These are phyloP conservation scores for Calonectria hongkongensis DNA, from an alignment of 2,329 filamentous ascomycete genomes.

Conservation along the genomic window DNA sequence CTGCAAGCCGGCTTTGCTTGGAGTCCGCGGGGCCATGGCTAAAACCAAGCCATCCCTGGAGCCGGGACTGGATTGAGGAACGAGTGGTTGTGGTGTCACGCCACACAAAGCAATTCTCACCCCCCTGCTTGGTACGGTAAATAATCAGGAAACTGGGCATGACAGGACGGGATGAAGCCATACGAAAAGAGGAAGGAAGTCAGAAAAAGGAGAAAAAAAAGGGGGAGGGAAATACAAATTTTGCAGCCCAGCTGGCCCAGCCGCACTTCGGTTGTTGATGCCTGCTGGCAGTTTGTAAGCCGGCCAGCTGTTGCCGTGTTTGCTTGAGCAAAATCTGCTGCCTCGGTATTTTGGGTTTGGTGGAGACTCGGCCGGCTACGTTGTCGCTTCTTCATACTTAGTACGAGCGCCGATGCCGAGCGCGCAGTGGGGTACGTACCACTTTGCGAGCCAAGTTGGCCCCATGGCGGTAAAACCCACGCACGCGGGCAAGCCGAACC, in stretches of 20 bases:
- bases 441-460: background rate
- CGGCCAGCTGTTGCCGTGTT: background rate
- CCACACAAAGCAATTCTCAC: slow-evolving; percentile 24
- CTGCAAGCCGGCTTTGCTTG: slow-evolving; percentile 32
- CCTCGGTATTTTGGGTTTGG: slow-evolving; percentile 27
- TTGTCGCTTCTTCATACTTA: slow-evolving; percentile 12
- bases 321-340: slow-evolving; percentile 8
- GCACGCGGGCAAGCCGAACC: slow-evolving; percentile 52
- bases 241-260: background rate
- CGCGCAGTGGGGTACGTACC: slow-evolving; percentile 6
- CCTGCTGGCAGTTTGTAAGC: background rate
- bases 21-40: slow-evolving; percentile 27
- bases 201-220: background rate
- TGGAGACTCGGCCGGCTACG: slow-evolving; percentile 3
- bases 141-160: slow-evolving; percentile 11
- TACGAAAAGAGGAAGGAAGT: slow-evolving; percentile 24
- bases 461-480: slow-evolving; percentile 35
- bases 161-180: background rate
- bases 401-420: slow-evolving; percentile 30
- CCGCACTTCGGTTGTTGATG: background rate
- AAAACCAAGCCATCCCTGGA: slow-evolving; percentile 26
- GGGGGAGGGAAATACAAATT: background rate
- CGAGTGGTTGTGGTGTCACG: slow-evolving; percentile 22
- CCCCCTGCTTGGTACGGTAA: slow-evolving; percentile 6
- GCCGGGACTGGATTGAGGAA: slow-evolving; percentile 5